Base-by-base conservation (phyloP, 2,329 filamentous ascomycete genomes). In the Paecilomyces sp. region DNA sequence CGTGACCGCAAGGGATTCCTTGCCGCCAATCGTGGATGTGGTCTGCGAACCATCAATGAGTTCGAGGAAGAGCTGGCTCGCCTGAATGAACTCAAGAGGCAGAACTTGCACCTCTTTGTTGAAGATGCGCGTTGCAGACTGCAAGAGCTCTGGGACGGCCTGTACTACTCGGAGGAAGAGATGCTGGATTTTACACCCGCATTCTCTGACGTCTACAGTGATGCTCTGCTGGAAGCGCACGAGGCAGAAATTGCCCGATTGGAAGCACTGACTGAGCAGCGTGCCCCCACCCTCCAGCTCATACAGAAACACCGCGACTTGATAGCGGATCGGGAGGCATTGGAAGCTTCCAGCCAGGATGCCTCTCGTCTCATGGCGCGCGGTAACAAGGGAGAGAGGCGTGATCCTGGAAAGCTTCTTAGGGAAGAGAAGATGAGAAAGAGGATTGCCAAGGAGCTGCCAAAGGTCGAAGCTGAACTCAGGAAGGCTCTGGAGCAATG, bases 361-460 rank as follows among this genome's bases (percentile, higher is more conserved):
- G 92, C 94, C 13, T 97, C 93, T 6, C 88, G 94, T 53, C 81
- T 99, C 31, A 92, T 97, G 88, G 85, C 87, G 68, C 91, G 93
- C 62, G 92, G 92, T 2, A 88, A 91, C 66, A 96, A 96, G 78
- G 93, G 93, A 58, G 93, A 97, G 78, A 91, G 88, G 75, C 90
- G 95, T 63, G 94, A 99, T 71, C 94, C 94, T 2, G 93, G 92
- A 56, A 94, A 96, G 77, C 82, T 99, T 15, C 81, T 99, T 57
- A 85, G 94, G 31, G 94, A 99, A 72, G 94, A 99, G 78, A 99
- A 97, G 83, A 96, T 96, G 91, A 87, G 94, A 61, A 99, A 99
- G 84, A 85, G 92, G 60, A 97, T 99, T 63, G 85, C 92, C 28
- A 99, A 97, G 75, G 94, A 99, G 71, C 80, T 99, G 31, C 94